Conservation (phyloP, 352 stramenopile species). For the Phytophthora sojae region DNA sequence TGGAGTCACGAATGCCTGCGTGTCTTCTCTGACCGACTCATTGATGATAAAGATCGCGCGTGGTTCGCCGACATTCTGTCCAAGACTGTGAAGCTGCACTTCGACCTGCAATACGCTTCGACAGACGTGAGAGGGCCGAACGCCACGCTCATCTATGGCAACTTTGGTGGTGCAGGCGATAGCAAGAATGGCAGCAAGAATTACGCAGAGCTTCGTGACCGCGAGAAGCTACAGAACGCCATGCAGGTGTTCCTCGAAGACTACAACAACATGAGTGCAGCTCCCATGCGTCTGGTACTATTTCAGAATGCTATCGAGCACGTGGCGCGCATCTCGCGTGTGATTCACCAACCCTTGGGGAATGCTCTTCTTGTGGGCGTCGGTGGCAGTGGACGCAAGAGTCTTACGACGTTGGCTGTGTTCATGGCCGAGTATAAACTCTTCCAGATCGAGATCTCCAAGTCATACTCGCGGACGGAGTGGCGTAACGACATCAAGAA, state of each 20-base stretch:
- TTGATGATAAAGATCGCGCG: constrained; percentile 86
- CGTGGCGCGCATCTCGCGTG: constrained; percentile 91
- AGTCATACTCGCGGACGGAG: constrained; percentile 92
- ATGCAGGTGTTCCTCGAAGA: constrained; percentile 95
- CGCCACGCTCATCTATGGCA: constrained; percentile 87
- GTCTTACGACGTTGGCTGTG: constrained; percentile 92
- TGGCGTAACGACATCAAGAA: constrained; percentile 95
- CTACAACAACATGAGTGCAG: constrained; percentile 96
- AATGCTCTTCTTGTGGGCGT: constrained; percentile 95
- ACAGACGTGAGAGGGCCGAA: constrained; percentile 68
- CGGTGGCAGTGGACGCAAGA: constrained; percentile 93
- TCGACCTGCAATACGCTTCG: constrained; percentile 77
- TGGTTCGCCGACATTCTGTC: constrained; percentile 88
- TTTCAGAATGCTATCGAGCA: constrained; percentile 97
- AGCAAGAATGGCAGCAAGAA: constrained; percentile 67
- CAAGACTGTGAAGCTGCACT: constrained; percentile 79
- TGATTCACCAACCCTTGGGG: constrained; percentile 94
- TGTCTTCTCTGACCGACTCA: constrained; percentile 93
- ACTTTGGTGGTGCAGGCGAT: constrained; percentile 78
- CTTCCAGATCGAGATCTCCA: constrained; percentile 97
- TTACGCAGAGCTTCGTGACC: constrained; percentile 92
- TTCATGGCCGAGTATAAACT: constrained; percentile 95
- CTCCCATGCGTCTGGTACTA: constrained; percentile 94
- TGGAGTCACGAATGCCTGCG: constrained; percentile 94
- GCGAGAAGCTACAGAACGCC: constrained; percentile 71